These are phyloP conservation scores for Clavispora vitiphila DNA, from an alignment of 805 yeast genomes.

Conservation along the genomic window DNA sequence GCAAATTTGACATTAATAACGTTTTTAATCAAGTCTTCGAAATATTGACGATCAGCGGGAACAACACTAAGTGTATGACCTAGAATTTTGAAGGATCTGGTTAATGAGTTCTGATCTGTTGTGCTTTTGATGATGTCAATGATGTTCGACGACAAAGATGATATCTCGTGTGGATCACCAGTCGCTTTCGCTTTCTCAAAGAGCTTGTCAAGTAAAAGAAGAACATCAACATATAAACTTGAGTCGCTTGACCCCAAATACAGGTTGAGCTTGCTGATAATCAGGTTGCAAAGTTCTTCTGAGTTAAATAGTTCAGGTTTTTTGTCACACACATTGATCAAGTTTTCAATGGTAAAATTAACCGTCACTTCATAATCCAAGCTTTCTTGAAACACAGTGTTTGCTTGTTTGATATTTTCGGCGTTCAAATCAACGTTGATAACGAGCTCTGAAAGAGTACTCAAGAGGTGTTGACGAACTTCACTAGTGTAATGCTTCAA, in stretches of 20 bases:
- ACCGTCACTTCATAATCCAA: conserved; percentile 24
- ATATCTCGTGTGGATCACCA: conserved; percentile 1
- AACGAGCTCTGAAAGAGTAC: conserved; percentile 20
- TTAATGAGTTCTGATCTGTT: conserved; percentile 8
- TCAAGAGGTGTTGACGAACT: conserved; percentile 22
- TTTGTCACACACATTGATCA: conserved; percentile 15
- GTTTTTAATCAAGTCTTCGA: conserved; percentile 6
- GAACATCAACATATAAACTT: conserved; percentile 18
- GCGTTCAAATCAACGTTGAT: conserved; percentile 6
- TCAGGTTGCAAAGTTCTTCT: conserved; percentile 11
- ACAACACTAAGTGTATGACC: conserved; percentile 7
- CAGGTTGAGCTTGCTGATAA: conserved; percentile 16
- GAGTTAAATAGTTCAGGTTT: conserved; percentile 11
- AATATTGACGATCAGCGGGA: conserved; percentile 5
- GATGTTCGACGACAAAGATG: conserved; percentile 3
- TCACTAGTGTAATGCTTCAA: conserved; percentile 26
- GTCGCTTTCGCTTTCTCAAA: conserved; percentile 2
- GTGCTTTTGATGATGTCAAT: conserved; percentile 7
- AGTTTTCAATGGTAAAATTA: conserved; percentile 22
- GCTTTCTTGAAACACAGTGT: conserved; percentile 18
- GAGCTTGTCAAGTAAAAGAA: conserved; percentile 14
- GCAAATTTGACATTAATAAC: conserved; percentile 14
- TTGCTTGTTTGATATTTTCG: conserved; percentile 6
- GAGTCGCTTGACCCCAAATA: conserved; percentile 27
- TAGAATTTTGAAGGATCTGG: conserved; percentile 7